Percentiles rank a stretch among this genome's conserved stretches.
Evolutionary conservation across 257 asterid genomes (phyloP).

Genomic region (Apocynum venetum): DNA sequence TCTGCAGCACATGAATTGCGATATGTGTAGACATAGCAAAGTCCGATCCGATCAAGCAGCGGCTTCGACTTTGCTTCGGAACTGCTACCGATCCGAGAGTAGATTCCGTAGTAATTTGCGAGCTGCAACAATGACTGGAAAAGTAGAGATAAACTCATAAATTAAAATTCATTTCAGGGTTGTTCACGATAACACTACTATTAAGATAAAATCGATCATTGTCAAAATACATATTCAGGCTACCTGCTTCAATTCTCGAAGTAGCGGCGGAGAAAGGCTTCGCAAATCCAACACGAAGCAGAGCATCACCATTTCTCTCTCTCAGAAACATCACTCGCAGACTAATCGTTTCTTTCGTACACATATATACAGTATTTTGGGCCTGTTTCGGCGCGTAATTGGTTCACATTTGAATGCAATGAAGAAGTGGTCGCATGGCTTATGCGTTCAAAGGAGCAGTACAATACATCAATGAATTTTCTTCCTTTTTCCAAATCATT

Average conservation of each 20-base stretch:
- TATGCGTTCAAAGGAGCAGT: too few relatives aligned
- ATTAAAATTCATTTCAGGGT: constrained; percentile 5
- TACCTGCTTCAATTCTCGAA: constrained; percentile 88
- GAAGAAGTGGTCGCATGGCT: too few relatives aligned
- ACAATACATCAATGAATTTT: too few relatives aligned
- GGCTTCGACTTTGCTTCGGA: constrained; percentile 37
- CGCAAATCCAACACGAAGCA: constrained; percentile 83
- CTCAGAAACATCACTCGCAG: not conserved
- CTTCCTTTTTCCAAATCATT: too few relatives aligned
- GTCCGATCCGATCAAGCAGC: constrained; percentile 73
- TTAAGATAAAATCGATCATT: constrained; percentile 4
- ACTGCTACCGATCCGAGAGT: constrained; percentile 25
- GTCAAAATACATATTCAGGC: not conserved
- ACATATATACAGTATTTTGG: not conserved
- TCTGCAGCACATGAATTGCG: constrained; percentile 54
- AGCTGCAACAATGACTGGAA: constrained; percentile 77
- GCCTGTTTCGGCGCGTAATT: constrained; percentile 19
- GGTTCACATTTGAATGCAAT: too few relatives aligned
- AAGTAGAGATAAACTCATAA: constrained; percentile 8
- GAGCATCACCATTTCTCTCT: constrained; percentile 51
- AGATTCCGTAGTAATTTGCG: constrained; percentile 69
- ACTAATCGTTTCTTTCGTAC: not conserved
- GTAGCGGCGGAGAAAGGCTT: constrained; percentile 59
- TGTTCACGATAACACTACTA: not conserved
- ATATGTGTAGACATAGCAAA: constrained; percentile 55